Base-by-base conservation (phyloP, 169 alveolate genomes). In the Cryptosporidium ubiquitum region DNA sequence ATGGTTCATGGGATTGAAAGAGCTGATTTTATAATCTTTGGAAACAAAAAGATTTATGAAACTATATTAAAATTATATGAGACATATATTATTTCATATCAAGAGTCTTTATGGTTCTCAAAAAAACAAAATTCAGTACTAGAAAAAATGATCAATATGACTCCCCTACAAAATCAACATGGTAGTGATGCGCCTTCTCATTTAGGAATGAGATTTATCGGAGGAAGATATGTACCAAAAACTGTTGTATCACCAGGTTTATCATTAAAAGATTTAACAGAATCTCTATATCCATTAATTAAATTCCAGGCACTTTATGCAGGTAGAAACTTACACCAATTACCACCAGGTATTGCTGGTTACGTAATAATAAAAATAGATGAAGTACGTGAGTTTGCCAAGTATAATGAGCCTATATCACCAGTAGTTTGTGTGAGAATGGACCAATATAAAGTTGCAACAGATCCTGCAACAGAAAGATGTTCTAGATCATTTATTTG, bases 141-240 rank as follows among this genome's bases (percentile, higher is more conserved):
- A 16, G 89, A 79, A 29, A 79, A 79, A n/a, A 79, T 79, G 73
- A 79, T 79, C 3, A 79, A 79, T 64, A 79, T 79, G 89, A 79
- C 89, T 23, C 89, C 89, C 4, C n/a, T 79, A 44, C 89, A 79
- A 60, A 61, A 57, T 29, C 89, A 79, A 61, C 89, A 79, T 79
- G 89, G 89, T 10, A 79, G 89, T 61, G 89, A 79, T 79, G 89
- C 89, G 39, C 89, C 89, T 37, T 61, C 89, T 7, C 89, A 79
- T 18, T 42, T 79, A 29, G 89, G 89, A 7, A 79, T 79, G 89
- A 79, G 89, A 61, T 79, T 79, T 18, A 79, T 79, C 14, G 89
- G 79, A 31, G 89, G 89, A 10, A 79, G 89, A 79, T 79, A 79
- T 44, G 89, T 79, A n/a, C 89, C 89, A 5, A 79, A 79, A 35